A percentile compares a stretch with the other conserved stretches of the same genome.
Evolutionary conservation across 1,139 yeast species (phyloP).

Genomic region (Protomyces pachydermus): DNA sequence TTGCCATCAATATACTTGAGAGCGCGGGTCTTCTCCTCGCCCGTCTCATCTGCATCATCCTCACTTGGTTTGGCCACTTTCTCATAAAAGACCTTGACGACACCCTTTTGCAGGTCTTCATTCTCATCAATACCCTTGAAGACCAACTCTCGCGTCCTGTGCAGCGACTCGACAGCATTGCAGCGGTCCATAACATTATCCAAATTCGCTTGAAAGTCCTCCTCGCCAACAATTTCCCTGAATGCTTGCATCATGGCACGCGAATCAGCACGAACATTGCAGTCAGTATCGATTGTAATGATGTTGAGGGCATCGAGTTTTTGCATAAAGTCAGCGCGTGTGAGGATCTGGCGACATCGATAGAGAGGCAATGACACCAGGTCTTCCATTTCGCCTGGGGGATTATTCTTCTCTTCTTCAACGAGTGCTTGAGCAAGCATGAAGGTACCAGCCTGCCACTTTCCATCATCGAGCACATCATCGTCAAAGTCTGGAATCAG

Average conservation of each 20-base stretch:
- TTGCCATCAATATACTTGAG: neutral
- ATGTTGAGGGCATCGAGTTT: constrained; percentile 68
- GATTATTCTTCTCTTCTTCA: constrained; percentile 51
- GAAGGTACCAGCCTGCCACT: constrained; percentile 74
- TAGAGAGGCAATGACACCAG: constrained; percentile 74
- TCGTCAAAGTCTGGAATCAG: constrained; percentile 72
- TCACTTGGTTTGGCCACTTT: neutral
- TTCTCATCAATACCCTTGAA: constrained; percentile 56
- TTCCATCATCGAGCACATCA: constrained; percentile 82
- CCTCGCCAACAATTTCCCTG: constrained; percentile 67
- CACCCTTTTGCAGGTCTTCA: constrained; percentile 18
- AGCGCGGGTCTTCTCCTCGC: neutral
- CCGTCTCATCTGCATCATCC: neutral
- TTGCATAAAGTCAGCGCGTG: constrained; percentile 75
- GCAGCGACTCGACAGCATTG: constrained; percentile 67
- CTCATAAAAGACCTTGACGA: constrained; percentile 20
- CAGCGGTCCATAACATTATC: constrained; percentile 68
- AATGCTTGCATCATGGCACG: constrained; percentile 90
- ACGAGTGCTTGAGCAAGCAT: constrained; percentile 67
- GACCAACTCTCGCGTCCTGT: constrained; percentile 75
- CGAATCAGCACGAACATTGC: constrained; percentile 72
- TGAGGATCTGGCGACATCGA: constrained; percentile 82
- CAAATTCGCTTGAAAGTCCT: constrained; percentile 65
- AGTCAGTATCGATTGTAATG: constrained; percentile 66
- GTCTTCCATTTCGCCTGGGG: constrained; percentile 34